Base-by-base conservation (phyloP, 495 filamentous ascomycete genomes). In the Tuber aestivum region DNA sequence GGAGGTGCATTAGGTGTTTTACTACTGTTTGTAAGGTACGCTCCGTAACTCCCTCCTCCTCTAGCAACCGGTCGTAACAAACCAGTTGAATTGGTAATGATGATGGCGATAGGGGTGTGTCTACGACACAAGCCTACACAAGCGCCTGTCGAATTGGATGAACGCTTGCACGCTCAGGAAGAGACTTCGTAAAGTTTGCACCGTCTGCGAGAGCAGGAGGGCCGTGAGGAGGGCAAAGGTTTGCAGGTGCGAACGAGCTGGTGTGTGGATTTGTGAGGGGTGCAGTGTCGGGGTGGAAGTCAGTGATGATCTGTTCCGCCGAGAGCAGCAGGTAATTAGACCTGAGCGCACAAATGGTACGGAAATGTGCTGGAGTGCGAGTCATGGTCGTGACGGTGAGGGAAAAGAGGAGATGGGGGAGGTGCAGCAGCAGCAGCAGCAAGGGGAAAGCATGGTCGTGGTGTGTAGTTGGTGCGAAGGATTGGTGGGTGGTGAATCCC, bases 221-320 rank as follows among this genome's bases (percentile, higher is more conserved):
- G 3, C 16, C 4, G 27, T 65, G 12, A 32, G 14, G 12, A 27
- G 56, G 10, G 27, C 3, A 27, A 65, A 35, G 56, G 32, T 35
- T 35, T 65, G 56, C 3, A 1, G 16, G 56, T 65, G 56, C 32
- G 56, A 35, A 18, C 27, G 27, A 7, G 56, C 32, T 1, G 56
- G 56, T 0, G 12, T 65, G 5, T 65, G 56, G 56, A 65, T 65
- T 8, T 65, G 56, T 18, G 56, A 7, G 16, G 32, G 14, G 27
- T 65, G 56, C 16, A 65, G 56, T 56, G 40, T 73, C 44, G 73
- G 73, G 75, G 77, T 78, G 73, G 70, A 77, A 65, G 20, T 38
- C 14, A 44, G 72, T 69, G 70, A 65, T 20, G 56, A 71, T 41
- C 74, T 76, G 56, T 48, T 77, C 69, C 74, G 74, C 41, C 27